phyloP scores from a whole-genome alignment of 495 filamentous ascomycete genomes.

The Xylaria intraflava region DNA sequence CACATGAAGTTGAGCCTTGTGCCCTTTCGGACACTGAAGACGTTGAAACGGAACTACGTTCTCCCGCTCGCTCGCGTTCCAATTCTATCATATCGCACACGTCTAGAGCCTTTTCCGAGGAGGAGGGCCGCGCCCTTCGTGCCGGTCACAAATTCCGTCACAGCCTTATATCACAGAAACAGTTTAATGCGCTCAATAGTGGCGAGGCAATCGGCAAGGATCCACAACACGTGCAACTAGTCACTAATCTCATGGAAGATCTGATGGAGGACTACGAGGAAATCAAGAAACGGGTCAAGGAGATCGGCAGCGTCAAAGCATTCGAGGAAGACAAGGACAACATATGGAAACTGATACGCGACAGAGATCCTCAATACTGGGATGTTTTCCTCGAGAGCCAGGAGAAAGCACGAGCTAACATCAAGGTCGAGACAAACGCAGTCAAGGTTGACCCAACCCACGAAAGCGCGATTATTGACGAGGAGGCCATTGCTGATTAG shows the following conservation, averaged over 20 bases:
- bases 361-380: conserved; percentile 55
- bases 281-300: conserved; percentile 47
- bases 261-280: conserved; percentile 51
- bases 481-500: conserved; percentile 28
- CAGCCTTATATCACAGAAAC: conserved; percentile 42
- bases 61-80: conserved; percentile 53
- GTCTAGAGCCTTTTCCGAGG: conserved; percentile 69
- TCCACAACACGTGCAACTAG: conserved; percentile 46
- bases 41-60: conserved; percentile 28
- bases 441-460: conserved; percentile 17
- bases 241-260: conserved; percentile 58
- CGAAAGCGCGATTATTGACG: conserved; percentile 14
- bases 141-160: conserved; percentile 74
- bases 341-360: conserved; percentile 43
- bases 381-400: conserved; percentile 60
- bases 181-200: conserved; percentile 36
- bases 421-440: conserved; percentile 18
- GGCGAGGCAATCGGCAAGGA: conserved; percentile 47
- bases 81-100: conserved; percentile 75
- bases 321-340: conserved; percentile 52
- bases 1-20: conserved; percentile 22
- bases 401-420: conserved; percentile 58
- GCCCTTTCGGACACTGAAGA: conserved; percentile 35
- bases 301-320: conserved; percentile 49
- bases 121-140: conserved; percentile 85